Evolutionary conservation across 2,329 filamentous ascomycete genomes (phyloP), one percentile per base, ranked within the genome.

Genomic region (Fusarium tupiense): DNA sequence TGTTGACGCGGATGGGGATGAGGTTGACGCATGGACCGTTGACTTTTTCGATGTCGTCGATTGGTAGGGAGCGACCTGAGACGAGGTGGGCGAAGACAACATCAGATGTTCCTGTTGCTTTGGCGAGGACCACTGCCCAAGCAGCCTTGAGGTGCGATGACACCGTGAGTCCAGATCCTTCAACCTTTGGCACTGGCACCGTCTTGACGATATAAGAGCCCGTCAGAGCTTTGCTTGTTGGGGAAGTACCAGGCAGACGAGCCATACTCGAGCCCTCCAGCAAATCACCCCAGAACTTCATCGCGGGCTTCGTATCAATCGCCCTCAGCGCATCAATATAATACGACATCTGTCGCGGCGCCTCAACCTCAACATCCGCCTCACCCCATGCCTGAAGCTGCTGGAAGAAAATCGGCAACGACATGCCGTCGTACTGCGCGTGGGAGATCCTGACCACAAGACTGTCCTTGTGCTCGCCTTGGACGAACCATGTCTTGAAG

Each of bases 221-320:
- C 1, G 26, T 8, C 8, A 13, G 0, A 14, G 20, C 26, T 3
- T 40, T 11, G 1, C 6, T 31, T 0, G 16, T 29, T 0, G 14
- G 7, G 5, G 26, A 20, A 16, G 3, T 22, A 17, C 24, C 12
- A 11, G 19, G 20, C 1, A 53, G 20, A 2, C 17, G 0, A 8
- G 26, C 5, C 44, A 61, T 52, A 1, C 19, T 29, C 11, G 58
- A 53, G 0, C 44, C 44, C 2, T 50, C 7, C 1, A 61, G 35
- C 5, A 52, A 40, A 8, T 40, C 26, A 4, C 24, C 17, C 58
- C 58, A 61, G 22, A 40, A 61, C 33, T 24, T 38, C 8, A 61
- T 24, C 11, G 44, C 35, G 0, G 43, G 43, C 12, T 38, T 31
- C 7, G 33, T n/a, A 8, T 52, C 58, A 22, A 38, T 24, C 6